A percentile compares a stretch with the other conserved stretches of the same genome.
These are phyloP conservation scores for Corylus heterophylla DNA, from an alignment of 306 rosid genomes.

Conservation along the genomic window DNA sequence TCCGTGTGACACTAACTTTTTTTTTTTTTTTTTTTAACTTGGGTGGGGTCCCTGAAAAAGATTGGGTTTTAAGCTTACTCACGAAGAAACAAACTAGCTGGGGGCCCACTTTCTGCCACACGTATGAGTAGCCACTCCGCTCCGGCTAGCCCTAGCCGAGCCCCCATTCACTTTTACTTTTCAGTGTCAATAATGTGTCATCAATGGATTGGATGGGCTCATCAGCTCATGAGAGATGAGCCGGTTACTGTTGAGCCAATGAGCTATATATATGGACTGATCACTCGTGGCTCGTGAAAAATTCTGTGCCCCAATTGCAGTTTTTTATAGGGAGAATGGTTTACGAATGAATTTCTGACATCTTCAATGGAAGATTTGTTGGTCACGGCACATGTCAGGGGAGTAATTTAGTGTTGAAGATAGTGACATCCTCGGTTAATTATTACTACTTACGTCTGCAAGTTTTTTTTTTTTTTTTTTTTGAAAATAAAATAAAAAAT, in stretches of 20 bases:
- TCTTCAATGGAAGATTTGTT: not conserved
- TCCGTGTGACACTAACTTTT: conserved; percentile 4
- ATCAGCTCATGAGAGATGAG: too few relatives aligned
- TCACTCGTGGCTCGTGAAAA: too few relatives aligned
- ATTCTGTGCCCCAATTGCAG: too few relatives aligned
- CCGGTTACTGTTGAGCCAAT: too few relatives aligned
- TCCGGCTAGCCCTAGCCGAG: not conserved
- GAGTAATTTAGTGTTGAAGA: not conserved
- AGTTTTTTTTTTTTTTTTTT: too few relatives aligned
- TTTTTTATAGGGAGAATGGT: too few relatives aligned
- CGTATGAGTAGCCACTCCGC: conserved; percentile 12
- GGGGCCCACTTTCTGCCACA: conserved; percentile 25
- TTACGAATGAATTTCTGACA: too few relatives aligned
- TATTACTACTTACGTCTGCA: not conserved
- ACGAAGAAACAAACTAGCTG: conserved; percentile 47
- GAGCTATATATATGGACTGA: too few relatives aligned
- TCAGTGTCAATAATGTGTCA: too few relatives aligned
- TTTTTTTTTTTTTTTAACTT: not conserved
- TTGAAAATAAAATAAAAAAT: too few relatives aligned
- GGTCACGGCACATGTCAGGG: not conserved
- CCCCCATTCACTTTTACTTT: too few relatives aligned
- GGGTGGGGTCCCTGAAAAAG: conserved; percentile 41
- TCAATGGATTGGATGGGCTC: too few relatives aligned
- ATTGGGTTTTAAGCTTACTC: conserved; percentile 47
- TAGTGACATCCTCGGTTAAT: not conserved